Percentiles rank a stretch among this genome's conserved stretches.
Evolutionary conservation across 176 grass and related monocot species (phyloP).

Genomic region (Avena eriantha): DNA sequence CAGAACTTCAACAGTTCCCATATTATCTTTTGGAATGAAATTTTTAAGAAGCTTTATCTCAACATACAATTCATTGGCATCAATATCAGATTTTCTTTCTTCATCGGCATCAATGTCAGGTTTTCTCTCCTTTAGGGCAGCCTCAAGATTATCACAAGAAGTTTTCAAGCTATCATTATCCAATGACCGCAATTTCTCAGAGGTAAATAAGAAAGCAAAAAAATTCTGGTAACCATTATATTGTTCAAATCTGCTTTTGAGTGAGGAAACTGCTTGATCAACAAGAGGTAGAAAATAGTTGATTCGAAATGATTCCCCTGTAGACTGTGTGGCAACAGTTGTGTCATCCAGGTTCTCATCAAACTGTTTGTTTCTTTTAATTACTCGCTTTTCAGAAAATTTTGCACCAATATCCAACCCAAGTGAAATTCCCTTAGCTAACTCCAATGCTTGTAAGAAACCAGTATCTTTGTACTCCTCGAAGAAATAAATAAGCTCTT

Average conservation of each 20-base stretch:
- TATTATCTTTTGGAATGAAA: background rate
- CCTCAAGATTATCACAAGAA: background rate
- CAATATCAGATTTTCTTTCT: background rate
- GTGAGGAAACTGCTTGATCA: background rate
- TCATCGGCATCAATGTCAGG: background rate
- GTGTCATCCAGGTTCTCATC: background rate
- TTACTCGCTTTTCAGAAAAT: background rate
- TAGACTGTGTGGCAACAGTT: background rate
- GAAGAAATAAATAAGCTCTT: background rate
- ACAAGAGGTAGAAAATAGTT: background rate
- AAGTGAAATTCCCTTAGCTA: background rate
- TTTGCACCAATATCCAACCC: background rate
- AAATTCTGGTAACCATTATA: background rate
- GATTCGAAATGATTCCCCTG: background rate
- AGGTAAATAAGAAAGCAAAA: conserved; percentile 1
- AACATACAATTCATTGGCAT: background rate
- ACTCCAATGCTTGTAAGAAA: background rate
- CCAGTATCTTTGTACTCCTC: background rate
- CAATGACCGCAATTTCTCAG: background rate
- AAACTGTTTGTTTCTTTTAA: background rate
- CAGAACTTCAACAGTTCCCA: background rate
- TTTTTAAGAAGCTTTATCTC: background rate
- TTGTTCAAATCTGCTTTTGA: background rate
- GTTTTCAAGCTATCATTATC: background rate
- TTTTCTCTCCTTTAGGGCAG: background rate